A percentile compares a stretch with the other conserved stretches of the same genome.
These are phyloP conservation scores for Starmerella sirachaensis DNA, from an alignment of 805 yeast genomes.

Conservation along the genomic window DNA sequence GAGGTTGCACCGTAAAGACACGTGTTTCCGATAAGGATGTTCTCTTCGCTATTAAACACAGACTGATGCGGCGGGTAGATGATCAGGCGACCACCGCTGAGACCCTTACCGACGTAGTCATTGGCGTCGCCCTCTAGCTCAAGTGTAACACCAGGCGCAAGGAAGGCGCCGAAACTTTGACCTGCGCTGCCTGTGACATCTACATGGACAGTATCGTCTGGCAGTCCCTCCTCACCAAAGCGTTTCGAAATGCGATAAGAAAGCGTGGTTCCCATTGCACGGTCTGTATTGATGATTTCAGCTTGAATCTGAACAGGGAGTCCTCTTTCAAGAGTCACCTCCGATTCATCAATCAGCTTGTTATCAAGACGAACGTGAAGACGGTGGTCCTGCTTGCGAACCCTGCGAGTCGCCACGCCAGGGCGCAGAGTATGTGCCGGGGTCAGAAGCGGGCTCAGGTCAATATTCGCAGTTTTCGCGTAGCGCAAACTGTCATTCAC, in stretches of 20 bases:
- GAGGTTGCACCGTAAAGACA: slow-evolving; percentile 97
- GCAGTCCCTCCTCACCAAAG: slow-evolving; percentile 87
- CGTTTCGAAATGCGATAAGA: slow-evolving; percentile 87
- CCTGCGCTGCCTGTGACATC: slow-evolving; percentile 90
- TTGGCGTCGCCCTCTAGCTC: slow-evolving; percentile 96
- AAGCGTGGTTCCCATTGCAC: slow-evolving; percentile 89
- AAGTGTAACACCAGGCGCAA: slow-evolving; percentile 90
- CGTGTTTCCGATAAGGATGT: slow-evolving; percentile 92
- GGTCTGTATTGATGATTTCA: slow-evolving; percentile 87
- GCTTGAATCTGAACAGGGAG: slow-evolving; percentile 90
- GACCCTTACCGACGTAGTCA: slow-evolving; percentile 95
- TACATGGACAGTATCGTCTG: slow-evolving; percentile 92
- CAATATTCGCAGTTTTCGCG: slow-evolving; percentile 83
- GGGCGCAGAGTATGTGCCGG: slow-evolving; percentile 96
- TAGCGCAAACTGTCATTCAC: slow-evolving; percentile 77
- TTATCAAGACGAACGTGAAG: slow-evolving; percentile 88
- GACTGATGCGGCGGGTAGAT: slow-evolving; percentile 85
- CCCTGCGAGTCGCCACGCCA: slow-evolving; percentile 87
- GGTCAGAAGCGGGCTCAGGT: slow-evolving; percentile 82
- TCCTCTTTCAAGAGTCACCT: slow-evolving; percentile 90
- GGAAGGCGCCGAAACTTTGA: slow-evolving; percentile 95
- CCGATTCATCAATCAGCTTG: slow-evolving; percentile 92
- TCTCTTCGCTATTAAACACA: slow-evolving; percentile 84
- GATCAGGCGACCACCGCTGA: slow-evolving; percentile 87
- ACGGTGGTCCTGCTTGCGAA: slow-evolving; percentile 87